phyloP scores from a whole-genome alignment of 768 basidiomycete species.

The Agrocybe praecox region DNA sequence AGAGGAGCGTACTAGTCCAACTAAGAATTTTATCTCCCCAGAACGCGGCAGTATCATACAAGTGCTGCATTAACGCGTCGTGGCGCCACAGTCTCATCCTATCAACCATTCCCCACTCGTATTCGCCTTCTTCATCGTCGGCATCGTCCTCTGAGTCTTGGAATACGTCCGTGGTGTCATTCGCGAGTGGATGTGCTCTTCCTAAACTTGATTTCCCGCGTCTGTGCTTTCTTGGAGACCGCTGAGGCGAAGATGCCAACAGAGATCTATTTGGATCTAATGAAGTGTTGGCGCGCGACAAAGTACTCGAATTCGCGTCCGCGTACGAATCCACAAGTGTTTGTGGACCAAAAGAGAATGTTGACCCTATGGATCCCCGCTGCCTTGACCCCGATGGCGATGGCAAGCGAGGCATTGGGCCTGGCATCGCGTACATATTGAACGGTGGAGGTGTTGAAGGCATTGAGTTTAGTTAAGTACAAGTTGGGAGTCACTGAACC shows the following conservation, averaged over 20 bases:
- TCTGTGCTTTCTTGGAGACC: slow-evolving; percentile 60
- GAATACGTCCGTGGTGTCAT: slow-evolving; percentile 77
- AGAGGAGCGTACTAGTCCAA: slow-evolving; percentile 78
- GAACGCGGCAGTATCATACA: slow-evolving; percentile 95
- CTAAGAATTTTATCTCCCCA: slow-evolving; percentile 98
- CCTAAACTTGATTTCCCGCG: slow-evolving; percentile 53
- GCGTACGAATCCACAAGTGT: slow-evolving; percentile 72
- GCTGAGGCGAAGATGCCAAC: slow-evolving; percentile 69
- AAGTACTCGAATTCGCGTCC: slow-evolving; percentile 62
- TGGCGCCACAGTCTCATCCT: slow-evolving; percentile 97
- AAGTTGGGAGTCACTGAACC: too few species aligned
- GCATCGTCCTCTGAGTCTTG: slow-evolving; percentile 66
- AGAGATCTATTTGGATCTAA: slow-evolving; percentile 84
- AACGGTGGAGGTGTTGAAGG: slow-evolving; percentile 53
- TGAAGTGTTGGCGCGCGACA: slow-evolving; percentile 57
- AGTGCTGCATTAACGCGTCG: slow-evolving; percentile 97
- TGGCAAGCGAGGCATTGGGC: slow-evolving; percentile 48
- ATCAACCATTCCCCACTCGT: slow-evolving; percentile 88
- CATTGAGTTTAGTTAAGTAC: slow-evolving; percentile 23
- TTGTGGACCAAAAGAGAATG: slow-evolving; percentile 85
- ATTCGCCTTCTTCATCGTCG: slow-evolving; percentile 57
- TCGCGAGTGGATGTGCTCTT: slow-evolving; percentile 72
- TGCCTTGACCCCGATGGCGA: slow-evolving; percentile 61
- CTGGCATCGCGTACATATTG: slow-evolving; percentile 42
- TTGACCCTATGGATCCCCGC: slow-evolving; percentile 73